Evolutionary conservation across 2,329 filamentous ascomycete genomes (phyloP), one percentile per base, ranked within the genome.

Genomic region (Scytalidium lignicola): DNA sequence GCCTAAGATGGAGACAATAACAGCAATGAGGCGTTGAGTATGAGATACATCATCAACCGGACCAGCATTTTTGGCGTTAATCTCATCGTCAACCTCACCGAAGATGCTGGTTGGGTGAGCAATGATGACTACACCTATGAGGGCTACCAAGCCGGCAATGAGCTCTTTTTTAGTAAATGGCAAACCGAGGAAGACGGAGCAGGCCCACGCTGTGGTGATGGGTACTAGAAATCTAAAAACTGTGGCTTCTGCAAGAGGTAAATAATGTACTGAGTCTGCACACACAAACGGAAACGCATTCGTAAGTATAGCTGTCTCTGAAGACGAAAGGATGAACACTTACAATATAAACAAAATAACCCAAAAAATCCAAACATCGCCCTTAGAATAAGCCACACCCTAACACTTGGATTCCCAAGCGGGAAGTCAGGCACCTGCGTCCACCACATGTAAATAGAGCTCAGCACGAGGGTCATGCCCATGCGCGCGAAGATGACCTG

Each of bases 191-290:
- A 91, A 69, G 44, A 90, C 72, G 21, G 85, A 90, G 64, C 90
- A 95, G 13, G 86, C 76, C 70, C 89, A 89, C 49, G 89, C 90
- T 7, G 88, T 81, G 10, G 93, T 74, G n/a, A 86, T 85, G 0
- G 91, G 91, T 0, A 86, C 81, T 3, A 96, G 75, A 63, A 96
- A 96, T 6, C 89, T 91, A 49, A 96, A 85, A 21, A 96, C 90
- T 0, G 89, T 95, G 2, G 90, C 88, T 65, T 96, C 91, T 12
- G 90, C 86, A 1, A 96, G 76, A 0, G 89, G 88, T 2, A 96
- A 78, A 59, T 95, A 95, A 61, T 88, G 78, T 49, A 65, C 57
- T 1, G 62, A 64, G 44, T 64, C 62, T 65, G 20, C n/a, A n/a
- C n/a, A n/a, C n/a, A n/a, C n/a, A n/a, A n/a, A n/a, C n/a, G n/a